Conservation (phyloP, 148 eudicot species). For the Rhododendron vialii region DNA sequence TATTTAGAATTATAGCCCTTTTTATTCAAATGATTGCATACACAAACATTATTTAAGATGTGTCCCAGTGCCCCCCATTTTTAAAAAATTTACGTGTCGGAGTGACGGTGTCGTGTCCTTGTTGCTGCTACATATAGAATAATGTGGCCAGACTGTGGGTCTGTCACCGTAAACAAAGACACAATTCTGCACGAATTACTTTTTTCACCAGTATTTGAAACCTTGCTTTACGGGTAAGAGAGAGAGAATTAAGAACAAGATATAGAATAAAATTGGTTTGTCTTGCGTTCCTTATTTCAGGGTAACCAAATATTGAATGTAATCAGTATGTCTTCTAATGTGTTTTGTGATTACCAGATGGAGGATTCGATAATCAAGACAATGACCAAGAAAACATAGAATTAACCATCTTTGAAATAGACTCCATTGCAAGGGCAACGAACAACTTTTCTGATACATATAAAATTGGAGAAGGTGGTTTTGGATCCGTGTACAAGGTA, state of each 20-base stretch:
- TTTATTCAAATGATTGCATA: background rate
- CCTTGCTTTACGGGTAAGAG: background rate
- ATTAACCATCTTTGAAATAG: too few species aligned
- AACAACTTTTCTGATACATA: too few species aligned
- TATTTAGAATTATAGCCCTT: background rate
- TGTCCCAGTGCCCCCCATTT: too few species aligned
- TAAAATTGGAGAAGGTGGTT: too few species aligned
- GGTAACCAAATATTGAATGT: background rate
- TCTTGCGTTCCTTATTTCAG: background rate
- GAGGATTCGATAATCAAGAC: background rate
- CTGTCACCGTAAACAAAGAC: too few species aligned
- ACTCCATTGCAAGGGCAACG: too few species aligned
- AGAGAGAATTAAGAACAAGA: background rate
- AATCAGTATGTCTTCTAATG: background rate
- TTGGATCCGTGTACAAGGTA: background rate
- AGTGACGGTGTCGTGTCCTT: too few species aligned
- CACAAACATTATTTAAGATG: background rate
- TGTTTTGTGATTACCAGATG: background rate
- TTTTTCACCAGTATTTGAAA: too few species aligned
- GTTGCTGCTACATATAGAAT: too few species aligned
- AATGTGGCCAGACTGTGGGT: background rate
- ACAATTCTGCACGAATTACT: background rate
- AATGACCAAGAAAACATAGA: too few species aligned
- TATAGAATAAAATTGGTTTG: too few species aligned
- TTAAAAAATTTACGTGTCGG: too few species aligned